Evolutionary conservation across 2,329 filamentous ascomycete species (phyloP).

Genomic region (Purpureocillium takamizusanense): DNA sequence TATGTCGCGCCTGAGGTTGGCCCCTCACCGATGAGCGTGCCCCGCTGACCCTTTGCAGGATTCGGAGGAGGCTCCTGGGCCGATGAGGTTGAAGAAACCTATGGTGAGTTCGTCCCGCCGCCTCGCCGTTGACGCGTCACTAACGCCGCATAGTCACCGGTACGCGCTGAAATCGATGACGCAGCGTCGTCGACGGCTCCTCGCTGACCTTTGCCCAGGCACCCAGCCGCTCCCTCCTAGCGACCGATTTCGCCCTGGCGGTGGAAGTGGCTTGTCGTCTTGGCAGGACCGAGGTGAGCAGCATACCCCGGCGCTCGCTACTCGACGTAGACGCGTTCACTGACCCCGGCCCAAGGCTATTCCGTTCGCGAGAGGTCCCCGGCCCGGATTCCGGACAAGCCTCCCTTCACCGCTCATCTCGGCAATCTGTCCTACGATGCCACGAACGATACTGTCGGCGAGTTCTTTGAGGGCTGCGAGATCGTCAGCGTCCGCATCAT

Average conservation of each 20-base stretch:
- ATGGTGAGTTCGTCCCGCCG: slow-evolving; percentile 46
- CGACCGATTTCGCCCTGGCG: slow-evolving; percentile 31
- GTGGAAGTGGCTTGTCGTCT: slow-evolving; percentile 22
- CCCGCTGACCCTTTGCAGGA: slow-evolving; percentile 24
- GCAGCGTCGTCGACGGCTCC: background rate
- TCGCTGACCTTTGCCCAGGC: slow-evolving; percentile 19
- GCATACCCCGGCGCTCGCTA: background rate
- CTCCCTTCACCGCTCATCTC: slow-evolving; percentile 90
- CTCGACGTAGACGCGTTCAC: no score
- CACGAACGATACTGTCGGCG: slow-evolving; percentile 69
- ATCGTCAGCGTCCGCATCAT: slow-evolving; percentile 91
- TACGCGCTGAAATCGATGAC: slow-evolving; percentile 16
- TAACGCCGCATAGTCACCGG: slow-evolving; percentile 20
- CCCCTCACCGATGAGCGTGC: background rate
- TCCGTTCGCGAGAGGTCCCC: slow-evolving; percentile 66
- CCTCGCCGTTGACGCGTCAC: slow-evolving; percentile 6
- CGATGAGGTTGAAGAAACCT: slow-evolving; percentile 93
- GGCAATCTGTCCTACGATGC: slow-evolving; percentile 96
- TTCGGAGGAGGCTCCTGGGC: slow-evolving; percentile 78
- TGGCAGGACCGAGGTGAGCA: slow-evolving; percentile 36
- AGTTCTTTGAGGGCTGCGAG: slow-evolving; percentile 78
- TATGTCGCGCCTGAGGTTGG: slow-evolving; percentile 9
- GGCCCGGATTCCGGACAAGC: slow-evolving; percentile 67
- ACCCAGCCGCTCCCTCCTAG: slow-evolving; percentile 47
- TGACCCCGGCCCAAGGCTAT: no score